Conservation (phyloP, 805 yeast species). For the Ogataea wickerhamii region DNA sequence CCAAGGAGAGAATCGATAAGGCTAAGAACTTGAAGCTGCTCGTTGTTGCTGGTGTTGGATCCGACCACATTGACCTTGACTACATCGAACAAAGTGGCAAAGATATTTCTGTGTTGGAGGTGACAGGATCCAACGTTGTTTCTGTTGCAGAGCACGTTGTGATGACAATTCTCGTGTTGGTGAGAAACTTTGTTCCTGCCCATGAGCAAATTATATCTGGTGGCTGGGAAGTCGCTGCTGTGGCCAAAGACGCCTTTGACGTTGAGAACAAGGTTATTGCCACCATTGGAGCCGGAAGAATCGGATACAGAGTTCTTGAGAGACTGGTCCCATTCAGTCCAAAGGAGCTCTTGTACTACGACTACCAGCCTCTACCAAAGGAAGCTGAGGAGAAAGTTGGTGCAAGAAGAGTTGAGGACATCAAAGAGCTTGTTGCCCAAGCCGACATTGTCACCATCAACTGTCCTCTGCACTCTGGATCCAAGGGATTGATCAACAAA, state of each 20-base stretch:
- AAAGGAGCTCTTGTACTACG: conserved; percentile 68
- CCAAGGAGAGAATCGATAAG: conserved; percentile 58
- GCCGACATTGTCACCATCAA: conserved; percentile 75
- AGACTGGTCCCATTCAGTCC: conserved; percentile 71
- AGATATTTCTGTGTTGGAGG: conserved; percentile 69
- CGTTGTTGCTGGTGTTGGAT: conserved; percentile 82
- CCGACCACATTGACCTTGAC: conserved; percentile 72
- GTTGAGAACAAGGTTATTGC: conserved; percentile 72
- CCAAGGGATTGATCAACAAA: conserved; percentile 65
- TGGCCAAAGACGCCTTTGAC: conserved; percentile 71
- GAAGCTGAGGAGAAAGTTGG: conserved; percentile 57
- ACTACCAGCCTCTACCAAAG: conserved; percentile 64
- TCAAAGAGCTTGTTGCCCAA: conserved; percentile 63
- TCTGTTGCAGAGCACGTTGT: conserved; percentile 81
- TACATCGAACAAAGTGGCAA: conserved; percentile 57
- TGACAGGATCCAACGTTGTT: conserved; percentile 76
- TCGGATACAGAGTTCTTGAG: conserved; percentile 72
- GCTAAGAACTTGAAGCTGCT: conserved; percentile 69
- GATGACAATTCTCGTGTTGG: conserved; percentile 66
- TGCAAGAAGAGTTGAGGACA: conserved; percentile 53
- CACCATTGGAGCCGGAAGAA: conserved; percentile 82
- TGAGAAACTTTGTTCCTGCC: conserved; percentile 76
- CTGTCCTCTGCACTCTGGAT: conserved; percentile 70
- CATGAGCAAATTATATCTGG: conserved; percentile 61
- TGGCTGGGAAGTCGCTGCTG: conserved; percentile 75